Evolutionary conservation across 148 eudicot genomes (phyloP).

Genomic region (Hydrangea macrophylla): DNA sequence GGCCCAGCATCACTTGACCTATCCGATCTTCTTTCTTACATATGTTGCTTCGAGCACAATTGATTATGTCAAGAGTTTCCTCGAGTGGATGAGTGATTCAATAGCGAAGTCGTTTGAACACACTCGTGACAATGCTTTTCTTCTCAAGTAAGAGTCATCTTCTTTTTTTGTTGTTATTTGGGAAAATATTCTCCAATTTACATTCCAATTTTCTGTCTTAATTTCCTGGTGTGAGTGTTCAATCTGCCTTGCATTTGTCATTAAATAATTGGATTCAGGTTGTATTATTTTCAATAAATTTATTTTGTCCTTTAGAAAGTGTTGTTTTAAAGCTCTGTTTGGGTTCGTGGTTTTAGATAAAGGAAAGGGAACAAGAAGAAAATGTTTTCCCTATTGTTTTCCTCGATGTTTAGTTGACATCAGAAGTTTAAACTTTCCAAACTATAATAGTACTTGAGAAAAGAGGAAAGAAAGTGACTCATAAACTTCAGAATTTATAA

Average conservation of each 20-base stretch:
- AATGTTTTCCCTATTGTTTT: no score
- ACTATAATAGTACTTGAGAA: no score
- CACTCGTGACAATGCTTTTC: constrained; percentile 91
- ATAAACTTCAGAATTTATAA: no score
- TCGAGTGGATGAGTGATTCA: constrained; percentile 97
- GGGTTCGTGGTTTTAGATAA: no score
- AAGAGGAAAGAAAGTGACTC: no score
- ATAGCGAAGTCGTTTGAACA: constrained; percentile 95
- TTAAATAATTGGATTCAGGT: not conserved
- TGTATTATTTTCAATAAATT: not conserved
- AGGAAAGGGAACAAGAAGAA: no score
- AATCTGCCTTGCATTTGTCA: not conserved
- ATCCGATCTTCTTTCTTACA: constrained; percentile 91
- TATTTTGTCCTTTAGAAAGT: not conserved
- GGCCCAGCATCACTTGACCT: constrained; percentile 80
- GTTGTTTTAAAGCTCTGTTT: constrained; percentile 8
- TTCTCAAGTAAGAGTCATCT: constrained; percentile 58
- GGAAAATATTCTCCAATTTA: not conserved
- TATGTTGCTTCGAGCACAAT: constrained; percentile 88
- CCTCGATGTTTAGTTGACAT: no score
- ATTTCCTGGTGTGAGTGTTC: no score
- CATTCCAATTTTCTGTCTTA: not conserved
- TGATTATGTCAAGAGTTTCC: constrained; percentile 91
- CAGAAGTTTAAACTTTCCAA: no score
- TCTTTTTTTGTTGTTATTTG: not conserved